Evolutionary conservation across 2,329 filamentous ascomycete species (phyloP).

Genomic region (Periconia sp.): DNA sequence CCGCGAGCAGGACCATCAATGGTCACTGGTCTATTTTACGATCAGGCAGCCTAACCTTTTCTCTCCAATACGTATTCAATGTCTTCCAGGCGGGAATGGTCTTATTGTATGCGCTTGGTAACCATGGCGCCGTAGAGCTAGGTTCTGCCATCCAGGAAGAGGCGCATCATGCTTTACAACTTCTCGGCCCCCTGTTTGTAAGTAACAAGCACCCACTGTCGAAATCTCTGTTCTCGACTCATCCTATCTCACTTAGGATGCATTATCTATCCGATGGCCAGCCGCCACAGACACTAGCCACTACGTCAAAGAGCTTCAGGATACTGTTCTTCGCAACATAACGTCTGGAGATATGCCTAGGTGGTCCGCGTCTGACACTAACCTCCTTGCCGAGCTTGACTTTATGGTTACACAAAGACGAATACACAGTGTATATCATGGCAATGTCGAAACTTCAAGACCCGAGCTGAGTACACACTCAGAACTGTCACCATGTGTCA

Average conservation of each 20-base stretch:
- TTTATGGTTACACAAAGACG: constrained; percentile 3
- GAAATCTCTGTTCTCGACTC: background rate
- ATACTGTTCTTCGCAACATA: background rate
- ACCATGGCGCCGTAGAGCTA: background rate
- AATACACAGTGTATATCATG: constrained; percentile 2
- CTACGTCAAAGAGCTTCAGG: background rate
- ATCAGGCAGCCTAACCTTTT: background rate
- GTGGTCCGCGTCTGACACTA: background rate
- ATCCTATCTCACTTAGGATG: background rate
- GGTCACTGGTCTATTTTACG: background rate
- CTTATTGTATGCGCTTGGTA: background rate
- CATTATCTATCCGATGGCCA: background rate
- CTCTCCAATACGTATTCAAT: background rate
- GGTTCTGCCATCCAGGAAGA: background rate
- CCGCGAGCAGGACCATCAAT: background rate
- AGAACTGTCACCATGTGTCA: too few relatives aligned
- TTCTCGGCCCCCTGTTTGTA: constrained; percentile 1
- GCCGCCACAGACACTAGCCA: background rate
- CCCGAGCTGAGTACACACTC: background rate
- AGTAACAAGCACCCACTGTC: background rate
- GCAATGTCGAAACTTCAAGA: background rate
- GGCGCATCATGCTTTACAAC: constrained; percentile 1
- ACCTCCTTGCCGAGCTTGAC: constrained; percentile 3
- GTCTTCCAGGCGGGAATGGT: background rate
- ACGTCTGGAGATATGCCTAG: background rate